Base-by-base conservation (phyloP, 768 basidiomycete species). In the Goffeauzyma gilvescens region DNA sequence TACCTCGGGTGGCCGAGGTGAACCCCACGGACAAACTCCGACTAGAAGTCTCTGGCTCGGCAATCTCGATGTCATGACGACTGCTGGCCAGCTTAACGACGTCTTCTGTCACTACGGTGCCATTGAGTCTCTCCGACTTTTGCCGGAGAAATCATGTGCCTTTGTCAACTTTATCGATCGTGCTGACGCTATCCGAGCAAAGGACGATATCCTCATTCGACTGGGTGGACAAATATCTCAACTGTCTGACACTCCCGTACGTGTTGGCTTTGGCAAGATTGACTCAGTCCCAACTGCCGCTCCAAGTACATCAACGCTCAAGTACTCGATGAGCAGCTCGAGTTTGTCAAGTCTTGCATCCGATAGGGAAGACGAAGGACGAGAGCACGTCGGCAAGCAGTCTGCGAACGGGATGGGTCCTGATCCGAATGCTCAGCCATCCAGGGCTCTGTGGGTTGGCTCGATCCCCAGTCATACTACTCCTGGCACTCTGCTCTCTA, bases 101-200 rank as follows among this genome's bases (percentile, higher is more conserved):
- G 84, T 93, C 21, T 98, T 98, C 65, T 81, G 85, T 21, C 81
- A 82, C 0, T 98, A 98, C 59, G 93, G 93, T 42, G 82, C 87
- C 25, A 95, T 98, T 52, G 93, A 98, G 67, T 87, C 83, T 55
- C 67, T 98, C 60, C 71, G 93, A 53, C 71, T 98, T 55, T 70
- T 98, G 42, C 90, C 90, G 5, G 93, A 98, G 67, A 98, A 98
- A 89, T 87, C 93, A 63, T 98, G 93, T 59, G 93, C 90, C 7
- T 98, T 98, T 60, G 90, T 98, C 59, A 98, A 98, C 61, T 98
- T 93, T 60, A 84, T 93, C 33, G 87, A 93, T 50, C 81, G 83
- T 60, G 72, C 76, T 1, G 90, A 96, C 63, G 90, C 90, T n/a
- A 78, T 96, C 50, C 78, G 85, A 45, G 93, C 93, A 10, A 90